Conservation (phyloP, 2,329 filamentous ascomycete genomes). For the Onygenales sp. region DNA sequence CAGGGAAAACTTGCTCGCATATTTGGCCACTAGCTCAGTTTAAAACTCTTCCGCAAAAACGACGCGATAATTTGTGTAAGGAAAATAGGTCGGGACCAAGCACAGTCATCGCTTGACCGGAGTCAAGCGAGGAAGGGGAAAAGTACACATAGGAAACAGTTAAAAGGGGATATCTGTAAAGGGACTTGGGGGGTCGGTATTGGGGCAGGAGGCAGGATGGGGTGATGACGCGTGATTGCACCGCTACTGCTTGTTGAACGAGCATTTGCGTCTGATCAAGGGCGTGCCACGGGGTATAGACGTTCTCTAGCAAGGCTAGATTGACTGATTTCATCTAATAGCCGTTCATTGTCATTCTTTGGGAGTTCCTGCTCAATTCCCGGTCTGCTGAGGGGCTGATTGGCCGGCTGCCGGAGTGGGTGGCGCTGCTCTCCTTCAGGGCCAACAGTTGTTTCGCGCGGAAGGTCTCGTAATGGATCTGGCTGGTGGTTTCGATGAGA, state of each 20-base stretch:
- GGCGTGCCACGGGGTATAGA: background rate
- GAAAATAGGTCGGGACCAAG: background rate
- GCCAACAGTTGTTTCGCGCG: conserved; percentile 97
- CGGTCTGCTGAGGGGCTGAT: conserved; percentile 93
- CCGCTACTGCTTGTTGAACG: background rate
- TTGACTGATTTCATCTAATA: conserved; percentile 51
- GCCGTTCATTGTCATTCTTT: conserved; percentile 98
- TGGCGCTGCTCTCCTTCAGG: conserved; percentile 93
- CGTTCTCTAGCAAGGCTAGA: background rate
- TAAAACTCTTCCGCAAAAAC: conserved; percentile 4
- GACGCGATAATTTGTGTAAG: background rate
- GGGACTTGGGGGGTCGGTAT: conserved; percentile 6
- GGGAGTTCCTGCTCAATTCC: conserved; percentile 92
- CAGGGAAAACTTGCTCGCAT: conserved; percentile 1
- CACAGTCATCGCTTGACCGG: background rate
- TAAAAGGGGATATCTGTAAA: conserved; percentile 31
- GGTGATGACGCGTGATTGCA: background rate
- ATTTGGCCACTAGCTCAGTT: conserved; percentile 2
- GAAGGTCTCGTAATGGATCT: conserved; percentile 99
- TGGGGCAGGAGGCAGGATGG: background rate
- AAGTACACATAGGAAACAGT: conserved; percentile 16
- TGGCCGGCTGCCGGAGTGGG: conserved; percentile 69
- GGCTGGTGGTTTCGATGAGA: conserved; percentile 96
- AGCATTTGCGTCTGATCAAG: background rate
- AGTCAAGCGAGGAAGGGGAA: conserved; percentile 7